Base-by-base conservation (phyloP, 768 basidiomycete genomes). In the Suillus variegatus region DNA sequence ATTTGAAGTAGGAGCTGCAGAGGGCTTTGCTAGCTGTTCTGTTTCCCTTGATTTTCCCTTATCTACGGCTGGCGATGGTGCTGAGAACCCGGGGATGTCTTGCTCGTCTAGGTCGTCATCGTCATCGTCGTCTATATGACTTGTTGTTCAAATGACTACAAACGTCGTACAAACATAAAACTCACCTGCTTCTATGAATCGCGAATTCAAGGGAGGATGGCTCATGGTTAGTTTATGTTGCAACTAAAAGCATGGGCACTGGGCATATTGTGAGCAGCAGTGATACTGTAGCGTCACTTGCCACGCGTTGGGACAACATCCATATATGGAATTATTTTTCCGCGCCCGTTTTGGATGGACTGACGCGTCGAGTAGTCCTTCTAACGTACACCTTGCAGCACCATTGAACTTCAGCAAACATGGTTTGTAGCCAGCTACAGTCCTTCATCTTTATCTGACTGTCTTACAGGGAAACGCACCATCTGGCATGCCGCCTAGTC, bases 101-200 rank as follows among this genome's bases (percentile, higher is more conserved):
- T 90, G 89, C 72, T 95, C 93, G 76, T 93, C 88, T 56, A 93
- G 74, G 75, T 95, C 93, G 67, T 93, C 93, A 7, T 43, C 41
- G 51, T 93, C 92, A 66, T 92, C 90, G 3, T 58, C 57, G 70
- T 93, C 91, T 77, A 63, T 46, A 20, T 38, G 46, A 43, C 35
- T 44, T 43, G 32, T 10, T 65, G 63, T 46, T 38, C 52, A n/a
- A 36, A 62, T 75, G 51, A 70, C 41, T 7, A 51, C 16, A 28
- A 25, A 52, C 13, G 38, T 12, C 13, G 38, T 13, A 28, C 3
- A 14, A 18, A 14, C 28, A 6, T 41, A 32, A 22, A n/a, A 72
- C 76, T 64, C 66, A 86, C 92, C 92, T 73, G 91, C 89, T 81
- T 90, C 90, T 67, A 94, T 93, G 70, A 91, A 94, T 71, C 88